These are phyloP conservation scores for Oemleria cerasiformis DNA, from an alignment of 306 rosid genomes.

Conservation along the genomic window DNA sequence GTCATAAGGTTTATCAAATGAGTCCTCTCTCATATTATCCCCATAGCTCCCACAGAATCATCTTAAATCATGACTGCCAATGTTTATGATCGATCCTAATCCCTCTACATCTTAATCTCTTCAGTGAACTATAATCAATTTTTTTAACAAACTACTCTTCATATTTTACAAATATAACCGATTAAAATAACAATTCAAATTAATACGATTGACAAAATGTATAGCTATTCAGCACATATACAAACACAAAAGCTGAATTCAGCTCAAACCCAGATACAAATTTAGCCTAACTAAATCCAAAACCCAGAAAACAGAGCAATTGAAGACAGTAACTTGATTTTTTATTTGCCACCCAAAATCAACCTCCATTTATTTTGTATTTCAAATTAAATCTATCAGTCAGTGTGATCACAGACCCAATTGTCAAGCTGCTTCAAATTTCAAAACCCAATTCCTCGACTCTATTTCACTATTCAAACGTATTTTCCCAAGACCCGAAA, in stretches of 20 bases:
- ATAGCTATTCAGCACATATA: too few relatives aligned
- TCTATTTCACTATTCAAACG: not conserved
- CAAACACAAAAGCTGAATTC: not conserved
- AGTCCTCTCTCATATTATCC: too few relatives aligned
- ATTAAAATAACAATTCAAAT: not conserved
- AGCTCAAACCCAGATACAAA: not conserved
- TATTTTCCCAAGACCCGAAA: not conserved
- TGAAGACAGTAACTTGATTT: not conserved
- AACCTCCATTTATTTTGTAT: not conserved
- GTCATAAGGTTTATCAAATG: too few relatives aligned
- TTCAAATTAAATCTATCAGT: not conserved
- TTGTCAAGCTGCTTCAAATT: conserved; percentile 2
- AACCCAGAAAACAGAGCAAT: not conserved
- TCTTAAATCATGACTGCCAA: too few relatives aligned
- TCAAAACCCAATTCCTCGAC: not conserved
- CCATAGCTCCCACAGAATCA: too few relatives aligned
- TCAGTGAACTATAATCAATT: too few relatives aligned
- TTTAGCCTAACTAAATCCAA: not conserved
- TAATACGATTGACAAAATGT: too few relatives aligned
- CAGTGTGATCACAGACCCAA: not conserved
- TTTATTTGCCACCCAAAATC: not conserved
- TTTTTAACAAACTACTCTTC: too few relatives aligned
- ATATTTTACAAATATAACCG: not conserved
- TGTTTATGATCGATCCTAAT: too few relatives aligned
- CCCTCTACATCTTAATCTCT: too few relatives aligned